Conservation (phyloP, 139 green algal species). For the Micromonas commoda region DNA sequence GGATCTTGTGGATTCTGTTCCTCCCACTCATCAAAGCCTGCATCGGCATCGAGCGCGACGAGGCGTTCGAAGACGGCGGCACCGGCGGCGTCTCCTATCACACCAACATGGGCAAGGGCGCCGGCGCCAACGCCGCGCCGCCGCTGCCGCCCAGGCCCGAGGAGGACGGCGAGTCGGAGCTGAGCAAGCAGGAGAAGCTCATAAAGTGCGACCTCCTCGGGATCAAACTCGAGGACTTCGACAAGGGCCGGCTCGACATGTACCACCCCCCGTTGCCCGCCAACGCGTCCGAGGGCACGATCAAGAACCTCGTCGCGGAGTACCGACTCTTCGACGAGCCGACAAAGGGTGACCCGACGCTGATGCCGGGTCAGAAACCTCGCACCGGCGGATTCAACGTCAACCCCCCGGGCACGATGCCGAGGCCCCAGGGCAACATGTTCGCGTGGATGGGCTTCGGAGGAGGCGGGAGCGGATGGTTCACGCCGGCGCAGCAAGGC, state of each 20-base stretch:
- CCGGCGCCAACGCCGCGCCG: too few species aligned
- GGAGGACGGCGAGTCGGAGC: neutral
- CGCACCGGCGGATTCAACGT: neutral
- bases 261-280: neutral
- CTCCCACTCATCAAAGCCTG: neutral
- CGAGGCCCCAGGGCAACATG: too few species aligned
- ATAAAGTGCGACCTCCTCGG: neutral
- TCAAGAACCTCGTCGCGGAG: neutral
- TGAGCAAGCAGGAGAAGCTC: neutral
- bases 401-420: too few species aligned
- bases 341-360: conserved; percentile 20
- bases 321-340: neutral
- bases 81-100: neutral
- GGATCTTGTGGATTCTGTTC: neutral
- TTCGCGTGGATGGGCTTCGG: too few species aligned
- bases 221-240: neutral
- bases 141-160: neutral
- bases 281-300: neutral
- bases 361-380: conserved; percentile 7
- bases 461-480: too few species aligned
- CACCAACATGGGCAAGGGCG: neutral
- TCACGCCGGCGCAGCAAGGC: too few species aligned
- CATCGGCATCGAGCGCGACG: neutral
- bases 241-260: neutral
- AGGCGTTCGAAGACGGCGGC: neutral